These are phyloP conservation scores for Tricharina praecox DNA, from an alignment of 495 filamentous ascomycete genomes.

Conservation along the genomic window DNA sequence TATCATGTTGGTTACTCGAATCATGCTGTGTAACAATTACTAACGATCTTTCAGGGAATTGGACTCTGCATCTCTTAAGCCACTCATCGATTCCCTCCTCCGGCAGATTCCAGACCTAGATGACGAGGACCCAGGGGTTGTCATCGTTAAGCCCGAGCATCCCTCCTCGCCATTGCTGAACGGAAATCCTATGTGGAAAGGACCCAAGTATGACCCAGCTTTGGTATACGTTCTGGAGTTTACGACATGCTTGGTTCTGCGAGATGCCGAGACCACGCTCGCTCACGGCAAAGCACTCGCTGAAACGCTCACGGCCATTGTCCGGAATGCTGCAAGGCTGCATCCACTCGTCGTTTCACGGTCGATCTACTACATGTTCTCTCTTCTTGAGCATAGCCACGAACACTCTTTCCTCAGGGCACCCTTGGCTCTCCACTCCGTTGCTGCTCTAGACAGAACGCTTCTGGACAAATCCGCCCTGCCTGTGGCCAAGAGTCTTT, in stretches of 20 bases:
- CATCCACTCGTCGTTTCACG: conserved; percentile 70
- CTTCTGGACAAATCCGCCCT: conserved; percentile 57
- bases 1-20: conserved; percentile 45
- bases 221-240: conserved; percentile 79
- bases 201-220: conserved; percentile 65
- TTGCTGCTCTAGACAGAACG: conserved; percentile 69
- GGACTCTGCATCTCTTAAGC: conserved; percentile 45
- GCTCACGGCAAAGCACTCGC: conserved; percentile 60
- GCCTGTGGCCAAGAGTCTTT: conserved; percentile 60
- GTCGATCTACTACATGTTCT: conserved; percentile 71
- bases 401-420: conserved; percentile 81
- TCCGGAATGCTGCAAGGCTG: conserved; percentile 59
- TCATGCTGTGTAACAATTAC: background rate
- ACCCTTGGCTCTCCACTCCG: conserved; percentile 80
- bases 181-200: conserved; percentile 29
- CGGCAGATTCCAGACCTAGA: conserved; percentile 49
- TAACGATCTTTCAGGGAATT: conserved; percentile 38
- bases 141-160: conserved; percentile 71
- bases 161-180: conserved; percentile 39
- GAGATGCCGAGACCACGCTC: conserved; percentile 54
- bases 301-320: conserved; percentile 58
- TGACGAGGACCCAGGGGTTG: conserved; percentile 62
- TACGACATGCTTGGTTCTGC: conserved; percentile 65
- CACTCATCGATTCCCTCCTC: conserved; percentile 55
- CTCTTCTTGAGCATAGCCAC: conserved; percentile 69